phyloP scores from a whole-genome alignment of 2,329 filamentous ascomycete species.

The Sclerotinia subarctica region DNA sequence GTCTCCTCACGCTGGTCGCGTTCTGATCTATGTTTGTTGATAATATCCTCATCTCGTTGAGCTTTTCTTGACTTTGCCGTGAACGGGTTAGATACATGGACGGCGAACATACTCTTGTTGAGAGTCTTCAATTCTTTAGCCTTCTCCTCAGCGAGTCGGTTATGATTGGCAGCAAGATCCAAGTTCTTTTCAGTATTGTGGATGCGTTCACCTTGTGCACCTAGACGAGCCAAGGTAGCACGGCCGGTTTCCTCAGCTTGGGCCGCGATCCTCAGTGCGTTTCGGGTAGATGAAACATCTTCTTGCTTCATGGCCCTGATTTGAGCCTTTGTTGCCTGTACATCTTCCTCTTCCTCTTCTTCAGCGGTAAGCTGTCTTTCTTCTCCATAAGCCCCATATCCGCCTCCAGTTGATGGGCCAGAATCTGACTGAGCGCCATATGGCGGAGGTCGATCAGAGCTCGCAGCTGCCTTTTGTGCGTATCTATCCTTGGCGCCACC shows the following conservation, averaged over 20 bases:
- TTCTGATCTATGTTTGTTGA: conserved; percentile 66
- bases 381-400: conserved; percentile 58
- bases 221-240: conserved; percentile 69
- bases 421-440: conserved; percentile 32
- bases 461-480: conserved; percentile 31
- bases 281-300: conserved; percentile 68
- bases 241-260: conserved; percentile 69
- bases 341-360: conserved; percentile 67
- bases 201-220: conserved; percentile 74
- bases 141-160: conserved; percentile 72
- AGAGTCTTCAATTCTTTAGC: conserved; percentile 79
- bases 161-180: conserved; percentile 74
- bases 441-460: conserved; percentile 31
- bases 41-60: conserved; percentile 63
- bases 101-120: conserved; percentile 87
- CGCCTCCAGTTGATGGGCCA: conserved; percentile 23
- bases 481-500: conserved; percentile 40
- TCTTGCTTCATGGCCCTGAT: conserved; percentile 74
- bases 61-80: conserved; percentile 64
- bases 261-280: conserved; percentile 64
- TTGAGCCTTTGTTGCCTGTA: conserved; percentile 69
- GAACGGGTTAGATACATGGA: conserved; percentile 75
- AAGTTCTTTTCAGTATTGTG: conserved; percentile 81
- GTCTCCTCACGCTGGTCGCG: conserved; percentile 63
- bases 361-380: conserved; percentile 79